Conservation (phyloP, 169 alveolate genomes). For the Cryptosporidium muris region DNA sequence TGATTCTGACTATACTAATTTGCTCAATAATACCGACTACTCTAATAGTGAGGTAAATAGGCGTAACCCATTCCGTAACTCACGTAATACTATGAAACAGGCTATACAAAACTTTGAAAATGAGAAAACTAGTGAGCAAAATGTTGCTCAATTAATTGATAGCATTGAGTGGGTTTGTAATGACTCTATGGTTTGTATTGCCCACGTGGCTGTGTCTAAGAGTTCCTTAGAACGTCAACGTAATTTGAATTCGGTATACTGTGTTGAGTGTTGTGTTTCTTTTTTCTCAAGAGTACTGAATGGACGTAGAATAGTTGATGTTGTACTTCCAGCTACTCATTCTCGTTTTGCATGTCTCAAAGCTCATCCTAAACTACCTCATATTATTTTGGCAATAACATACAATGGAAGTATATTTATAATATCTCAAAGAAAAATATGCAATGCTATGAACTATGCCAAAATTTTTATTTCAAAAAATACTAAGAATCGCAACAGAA, state of each 20-base stretch:
- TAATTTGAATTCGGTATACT: constrained; percentile 16
- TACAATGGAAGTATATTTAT: constrained; percentile 43
- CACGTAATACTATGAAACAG: constrained; percentile 18
- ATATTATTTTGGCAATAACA: constrained; percentile 22
- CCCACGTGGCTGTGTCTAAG: constrained; percentile 39
- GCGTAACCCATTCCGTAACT: constrained; percentile 32
- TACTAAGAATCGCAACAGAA: no score
- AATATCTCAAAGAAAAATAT: background rate
- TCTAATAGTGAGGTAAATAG: constrained; percentile 36
- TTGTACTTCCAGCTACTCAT: constrained; percentile 49
- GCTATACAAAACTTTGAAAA: background rate
- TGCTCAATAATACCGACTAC: background rate
- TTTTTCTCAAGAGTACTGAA: constrained; percentile 23
- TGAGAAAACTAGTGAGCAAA: constrained; percentile 9
- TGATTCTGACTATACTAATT: constrained; percentile 20
- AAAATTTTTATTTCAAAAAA: background rate
- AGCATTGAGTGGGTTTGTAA: constrained; percentile 63
- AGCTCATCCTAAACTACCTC: constrained; percentile 38
- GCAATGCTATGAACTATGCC: background rate
- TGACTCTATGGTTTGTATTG: constrained; percentile 43
- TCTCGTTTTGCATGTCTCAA: constrained; percentile 31
- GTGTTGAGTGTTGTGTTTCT: constrained; percentile 52
- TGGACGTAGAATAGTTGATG: constrained; percentile 28
- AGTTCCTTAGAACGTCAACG: constrained; percentile 10
- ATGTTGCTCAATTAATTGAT: constrained; percentile 53